Percentiles rank a stretch among this genome's conserved stretches.
Evolutionary conservation across 2,329 filamentous ascomycete species (phyloP).

Genomic region (Blastomyces parvus): DNA sequence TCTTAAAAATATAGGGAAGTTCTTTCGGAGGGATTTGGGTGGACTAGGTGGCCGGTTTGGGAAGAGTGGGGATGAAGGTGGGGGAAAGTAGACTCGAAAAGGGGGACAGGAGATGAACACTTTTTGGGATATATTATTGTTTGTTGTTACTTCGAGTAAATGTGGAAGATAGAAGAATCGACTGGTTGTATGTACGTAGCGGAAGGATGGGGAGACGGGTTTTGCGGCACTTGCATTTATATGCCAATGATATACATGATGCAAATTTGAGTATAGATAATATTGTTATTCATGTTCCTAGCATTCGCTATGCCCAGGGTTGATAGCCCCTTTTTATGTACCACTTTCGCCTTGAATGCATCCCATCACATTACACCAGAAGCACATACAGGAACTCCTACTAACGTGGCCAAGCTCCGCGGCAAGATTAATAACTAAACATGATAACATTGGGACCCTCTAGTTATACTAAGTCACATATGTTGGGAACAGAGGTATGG

Average conservation of each 20-base stretch:
- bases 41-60: conserved; percentile 66
- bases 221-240: background rate
- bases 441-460: background rate
- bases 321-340: background rate
- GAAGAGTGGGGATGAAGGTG: conserved; percentile 38
- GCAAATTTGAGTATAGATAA: background rate
- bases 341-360: background rate
- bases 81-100: conserved; percentile 5
- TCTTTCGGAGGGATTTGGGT: conserved; percentile 81
- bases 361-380: too few species aligned
- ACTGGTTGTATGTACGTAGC: background rate
- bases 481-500: background rate
- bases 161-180: background rate
- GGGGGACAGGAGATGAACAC: background rate
- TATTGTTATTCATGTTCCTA: background rate
- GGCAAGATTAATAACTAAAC: background rate
- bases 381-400: background rate
- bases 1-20: conserved; percentile 89
- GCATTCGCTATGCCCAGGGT: too few species aligned
- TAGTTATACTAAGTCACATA: background rate
- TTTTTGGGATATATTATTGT: background rate
- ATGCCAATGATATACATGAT: background rate
- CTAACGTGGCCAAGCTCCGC: background rate
- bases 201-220: background rate
- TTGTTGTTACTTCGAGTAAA: background rate